phyloP scores from a whole-genome alignment of 2,329 filamentous ascomycete species.

The Fusarium falciforme region DNA sequence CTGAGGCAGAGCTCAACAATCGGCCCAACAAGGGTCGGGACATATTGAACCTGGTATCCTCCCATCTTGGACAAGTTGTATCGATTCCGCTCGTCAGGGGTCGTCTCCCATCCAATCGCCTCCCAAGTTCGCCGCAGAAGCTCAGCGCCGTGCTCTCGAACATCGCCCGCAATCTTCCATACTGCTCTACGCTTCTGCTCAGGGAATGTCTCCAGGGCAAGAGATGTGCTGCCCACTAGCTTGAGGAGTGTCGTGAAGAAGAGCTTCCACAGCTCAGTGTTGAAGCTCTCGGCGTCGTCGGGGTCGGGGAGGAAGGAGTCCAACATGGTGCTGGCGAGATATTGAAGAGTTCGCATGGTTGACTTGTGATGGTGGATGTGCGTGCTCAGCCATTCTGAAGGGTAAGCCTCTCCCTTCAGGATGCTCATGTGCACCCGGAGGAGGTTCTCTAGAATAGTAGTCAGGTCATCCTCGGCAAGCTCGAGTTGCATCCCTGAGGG shows the following conservation, averaged over 20 bases:
- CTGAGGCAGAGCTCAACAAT: slow-evolving; percentile 95
- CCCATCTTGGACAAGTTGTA: slow-evolving; percentile 89
- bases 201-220: slow-evolving; percentile 94
- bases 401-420: slow-evolving; percentile 89
- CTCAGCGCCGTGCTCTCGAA: slow-evolving; percentile 90
- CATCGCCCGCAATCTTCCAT: slow-evolving; percentile 98
- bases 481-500: slow-evolving; percentile 79
- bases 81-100: slow-evolving; percentile 77
- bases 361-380: slow-evolving; percentile 94
- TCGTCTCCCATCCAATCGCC: slow-evolving; percentile 95
- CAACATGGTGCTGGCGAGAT: slow-evolving; percentile 82
- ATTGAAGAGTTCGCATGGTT: slow-evolving; percentile 86
- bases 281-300: slow-evolving; percentile 91
- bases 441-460: slow-evolving; percentile 79
- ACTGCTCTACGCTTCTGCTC: slow-evolving; percentile 96
- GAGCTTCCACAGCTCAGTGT: slow-evolving; percentile 91
- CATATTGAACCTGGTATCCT: slow-evolving; percentile 98
- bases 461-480: slow-evolving; percentile 78
- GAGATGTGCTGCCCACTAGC: slow-evolving; percentile 86
- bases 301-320: slow-evolving; percentile 87
- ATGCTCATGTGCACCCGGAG: slow-evolving; percentile 91
- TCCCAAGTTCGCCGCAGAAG: slow-evolving; percentile 90
- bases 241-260: slow-evolving; percentile 92
- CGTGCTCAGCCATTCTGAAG: slow-evolving; percentile 88
- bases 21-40: slow-evolving; percentile 88